A percentile compares a stretch with the other conserved stretches of the same genome.
These are phyloP conservation scores for Whalleya microplaca DNA, from an alignment of 2,329 filamentous ascomycete genomes.

Conservation along the genomic window DNA sequence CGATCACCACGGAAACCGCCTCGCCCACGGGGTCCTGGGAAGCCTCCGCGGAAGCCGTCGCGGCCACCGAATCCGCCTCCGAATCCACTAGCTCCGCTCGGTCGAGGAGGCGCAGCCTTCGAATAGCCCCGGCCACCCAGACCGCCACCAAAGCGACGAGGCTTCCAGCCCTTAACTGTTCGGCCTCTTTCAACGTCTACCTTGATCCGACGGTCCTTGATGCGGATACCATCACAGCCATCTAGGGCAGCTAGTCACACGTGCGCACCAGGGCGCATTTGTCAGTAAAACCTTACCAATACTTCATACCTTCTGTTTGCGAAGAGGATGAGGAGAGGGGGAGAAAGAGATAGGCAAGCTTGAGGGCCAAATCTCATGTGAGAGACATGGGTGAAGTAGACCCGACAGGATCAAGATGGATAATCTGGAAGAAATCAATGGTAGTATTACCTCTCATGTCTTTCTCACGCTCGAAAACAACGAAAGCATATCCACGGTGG, in stretches of 20 bases:
- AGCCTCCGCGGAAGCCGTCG: conserved; percentile 60
- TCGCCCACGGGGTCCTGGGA: conserved; percentile 51
- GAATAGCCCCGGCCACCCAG: conserved; percentile 93
- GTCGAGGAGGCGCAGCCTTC: conserved; percentile 74
- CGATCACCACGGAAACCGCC: conserved; percentile 41
- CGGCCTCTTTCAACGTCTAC: conserved; percentile 96
- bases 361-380: conserved; percentile 60
- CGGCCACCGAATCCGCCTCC: conserved; percentile 61
- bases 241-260: conserved; percentile 83
- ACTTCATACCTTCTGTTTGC: conserved; percentile 45
- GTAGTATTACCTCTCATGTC: conserved; percentile 94
- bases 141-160: conserved; percentile 87
- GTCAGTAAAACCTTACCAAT: conserved; percentile 71
- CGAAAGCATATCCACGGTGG: conserved; percentile 91
- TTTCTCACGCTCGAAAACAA: conserved; percentile 95
- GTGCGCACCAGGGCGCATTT: conserved; percentile 62
- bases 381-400: conserved; percentile 42
- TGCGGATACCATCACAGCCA: conserved; percentile 80
- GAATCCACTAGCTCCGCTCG: conserved; percentile 65
- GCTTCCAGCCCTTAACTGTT: conserved; percentile 92
- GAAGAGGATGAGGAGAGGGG: conserved; percentile 9
- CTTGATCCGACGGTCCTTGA: conserved; percentile 89
- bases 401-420: conserved; percentile 30
- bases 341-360: conserved; percentile 55
- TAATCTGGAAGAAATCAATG: conserved; percentile 45